Evolutionary conservation across 2,329 filamentous ascomycete species (phyloP).

Genomic region (Stagonosporopsis cucurbitacearum): DNA sequence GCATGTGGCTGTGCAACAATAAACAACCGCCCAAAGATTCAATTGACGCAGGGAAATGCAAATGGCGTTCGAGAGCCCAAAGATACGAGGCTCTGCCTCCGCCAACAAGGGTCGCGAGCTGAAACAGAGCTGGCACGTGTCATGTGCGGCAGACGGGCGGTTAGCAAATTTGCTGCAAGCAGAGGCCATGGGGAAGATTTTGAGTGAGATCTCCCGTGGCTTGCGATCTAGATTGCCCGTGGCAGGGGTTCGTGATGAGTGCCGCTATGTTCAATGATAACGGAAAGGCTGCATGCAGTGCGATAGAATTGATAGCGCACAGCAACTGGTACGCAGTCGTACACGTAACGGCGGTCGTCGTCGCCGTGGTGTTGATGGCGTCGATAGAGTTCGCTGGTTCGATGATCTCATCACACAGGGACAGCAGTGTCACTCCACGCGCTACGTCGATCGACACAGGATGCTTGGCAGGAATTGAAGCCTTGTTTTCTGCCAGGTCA

Average conservation of each 20-base stretch:
- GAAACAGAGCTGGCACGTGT: slow-evolving; percentile 18
- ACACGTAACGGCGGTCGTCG: slow-evolving; percentile 9
- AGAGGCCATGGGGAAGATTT: slow-evolving; percentile 10
- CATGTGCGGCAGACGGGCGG: slow-evolving; percentile 17
- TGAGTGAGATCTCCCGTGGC: slow-evolving; percentile 20
- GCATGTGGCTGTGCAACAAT: slow-evolving; percentile 21
- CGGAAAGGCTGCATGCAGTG: slow-evolving; percentile 7
- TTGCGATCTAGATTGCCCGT: slow-evolving; percentile 23
- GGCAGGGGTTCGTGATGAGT: slow-evolving; percentile 11
- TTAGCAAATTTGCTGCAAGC: slow-evolving; percentile 18
- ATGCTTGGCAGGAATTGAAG: slow-evolving; percentile 16
- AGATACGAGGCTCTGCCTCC: slow-evolving; percentile 20
- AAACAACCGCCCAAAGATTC: not conserved
- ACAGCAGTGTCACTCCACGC: slow-evolving; percentile 3
- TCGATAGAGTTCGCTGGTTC: slow-evolving; percentile 4
- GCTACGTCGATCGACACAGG: slow-evolving; percentile 8
- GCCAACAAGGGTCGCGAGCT: slow-evolving; percentile 27
- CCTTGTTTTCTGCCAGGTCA: slow-evolving; percentile 15
- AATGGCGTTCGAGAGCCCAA: slow-evolving; percentile 8
- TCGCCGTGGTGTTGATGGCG: slow-evolving; percentile 8
- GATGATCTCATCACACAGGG: slow-evolving; percentile 16
- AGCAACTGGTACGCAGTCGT: slow-evolving; percentile 8
- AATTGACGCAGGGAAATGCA: not conserved
- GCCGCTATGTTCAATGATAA: slow-evolving; percentile 7
- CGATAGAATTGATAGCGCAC: not conserved